phyloP scores from a whole-genome alignment of 768 basidiomycete genomes.

The Kwoniella botswanensis region DNA sequence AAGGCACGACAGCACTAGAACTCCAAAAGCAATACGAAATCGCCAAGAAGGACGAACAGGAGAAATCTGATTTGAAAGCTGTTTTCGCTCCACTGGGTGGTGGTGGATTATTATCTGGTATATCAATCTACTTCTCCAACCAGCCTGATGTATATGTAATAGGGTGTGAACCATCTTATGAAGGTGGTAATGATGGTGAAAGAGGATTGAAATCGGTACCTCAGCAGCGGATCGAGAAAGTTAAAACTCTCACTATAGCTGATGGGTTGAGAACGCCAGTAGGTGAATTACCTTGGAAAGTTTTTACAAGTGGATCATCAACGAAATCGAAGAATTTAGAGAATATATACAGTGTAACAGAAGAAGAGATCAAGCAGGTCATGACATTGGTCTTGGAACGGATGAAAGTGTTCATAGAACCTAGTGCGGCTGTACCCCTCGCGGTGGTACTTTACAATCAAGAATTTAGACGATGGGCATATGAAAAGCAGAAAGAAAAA shows the following conservation, averaged over 20 bases:
- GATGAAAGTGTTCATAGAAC: slow-evolving; percentile 50
- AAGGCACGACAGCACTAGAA: slow-evolving; percentile 47
- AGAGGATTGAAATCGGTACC: slow-evolving; percentile 37
- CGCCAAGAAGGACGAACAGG: neutral
- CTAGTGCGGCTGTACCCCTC: slow-evolving; percentile 42
- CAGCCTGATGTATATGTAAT: slow-evolving; percentile 24
- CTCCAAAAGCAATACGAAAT: slow-evolving; percentile 39
- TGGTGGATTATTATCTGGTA: slow-evolving; percentile 45
- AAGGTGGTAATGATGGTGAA: slow-evolving; percentile 46
- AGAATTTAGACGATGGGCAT: slow-evolving; percentile 28
- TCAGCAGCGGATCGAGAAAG: slow-evolving; percentile 30
- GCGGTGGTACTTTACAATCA: slow-evolving; percentile 47
- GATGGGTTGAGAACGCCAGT: slow-evolving; percentile 48
- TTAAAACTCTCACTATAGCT: slow-evolving; percentile 47
- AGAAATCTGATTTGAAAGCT: slow-evolving; percentile 15
- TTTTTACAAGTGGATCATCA: slow-evolving; percentile 23
- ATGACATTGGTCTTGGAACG: slow-evolving; percentile 44
- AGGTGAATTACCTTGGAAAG: slow-evolving; percentile 32
- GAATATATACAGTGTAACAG: slow-evolving; percentile 37
- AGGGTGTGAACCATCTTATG: slow-evolving; percentile 37
- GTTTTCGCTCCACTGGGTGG: slow-evolving; percentile 46
- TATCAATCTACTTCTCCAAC: slow-evolving; percentile 35
- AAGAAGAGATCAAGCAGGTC: slow-evolving; percentile 45
- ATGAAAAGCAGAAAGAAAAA: slow-evolving; percentile 27
- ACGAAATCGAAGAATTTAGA: slow-evolving; percentile 38